Percentiles rank a stretch among this genome's conserved stretches.
These are phyloP conservation scores for Auriscalpium vulgare DNA, from an alignment of 768 basidiomycete species.

Conservation along the genomic window DNA sequence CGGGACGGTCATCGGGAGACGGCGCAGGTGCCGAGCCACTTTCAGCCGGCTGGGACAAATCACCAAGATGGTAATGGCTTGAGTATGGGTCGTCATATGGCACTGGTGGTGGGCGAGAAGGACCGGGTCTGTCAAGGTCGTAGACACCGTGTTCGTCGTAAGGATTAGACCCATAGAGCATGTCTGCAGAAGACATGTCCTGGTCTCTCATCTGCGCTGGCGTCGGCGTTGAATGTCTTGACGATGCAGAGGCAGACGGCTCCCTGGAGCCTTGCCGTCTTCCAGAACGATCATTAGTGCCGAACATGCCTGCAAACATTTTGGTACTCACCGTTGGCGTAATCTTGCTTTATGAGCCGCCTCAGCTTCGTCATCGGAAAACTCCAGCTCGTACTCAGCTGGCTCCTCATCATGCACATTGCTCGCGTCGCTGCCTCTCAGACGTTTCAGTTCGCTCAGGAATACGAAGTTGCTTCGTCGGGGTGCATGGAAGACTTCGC, in stretches of 20 bases:
- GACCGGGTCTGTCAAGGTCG: constrained; percentile 43
- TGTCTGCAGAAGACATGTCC: constrained; percentile 36
- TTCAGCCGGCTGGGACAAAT: not conserved
- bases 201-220: constrained; percentile 48
- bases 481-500: constrained; percentile 78
- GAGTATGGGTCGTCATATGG: constrained; percentile 78
- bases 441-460: constrained; percentile 54
- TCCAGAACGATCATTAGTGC: not conserved
- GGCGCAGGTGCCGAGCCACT: not conserved
- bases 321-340: constrained; percentile 46
- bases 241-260: constrained; percentile 37
- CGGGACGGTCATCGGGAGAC: not conserved
- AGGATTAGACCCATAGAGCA: constrained; percentile 45
- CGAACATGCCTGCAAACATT: not conserved
- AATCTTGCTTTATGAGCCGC: constrained; percentile 54
- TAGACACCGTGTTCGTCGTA: constrained; percentile 64
- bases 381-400: constrained; percentile 83
- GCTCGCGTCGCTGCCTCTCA: constrained; percentile 89
- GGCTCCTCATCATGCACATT: constrained; percentile 95
- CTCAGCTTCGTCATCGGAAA: constrained; percentile 93
- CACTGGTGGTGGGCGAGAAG: constrained; percentile 56
- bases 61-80: constrained; percentile 20
- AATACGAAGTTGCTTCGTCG: constrained; percentile 79
- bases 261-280: constrained; percentile 50
- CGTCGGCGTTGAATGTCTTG: constrained; percentile 47